Conservation (phyloP, 169 alveolate genomes). For the Babesia bigemina region DNA sequence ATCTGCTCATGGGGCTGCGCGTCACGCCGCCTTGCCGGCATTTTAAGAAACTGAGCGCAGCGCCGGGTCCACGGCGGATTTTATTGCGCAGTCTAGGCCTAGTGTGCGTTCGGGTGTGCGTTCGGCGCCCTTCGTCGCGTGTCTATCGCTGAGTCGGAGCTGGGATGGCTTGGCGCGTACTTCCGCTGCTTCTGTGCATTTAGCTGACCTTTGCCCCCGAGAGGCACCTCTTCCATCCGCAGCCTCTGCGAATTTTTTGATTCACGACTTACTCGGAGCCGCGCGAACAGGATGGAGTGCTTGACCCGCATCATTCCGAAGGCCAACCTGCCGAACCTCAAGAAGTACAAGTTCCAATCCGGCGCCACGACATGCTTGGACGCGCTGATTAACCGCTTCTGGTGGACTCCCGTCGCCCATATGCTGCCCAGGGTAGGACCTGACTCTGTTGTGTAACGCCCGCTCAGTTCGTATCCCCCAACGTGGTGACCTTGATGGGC, state of each 20-base stretch:
- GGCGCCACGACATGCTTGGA: slow-evolving; percentile 35
- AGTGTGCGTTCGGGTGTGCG: too few relatives aligned
- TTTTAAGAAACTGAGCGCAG: too few relatives aligned
- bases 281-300: slow-evolving; percentile 10
- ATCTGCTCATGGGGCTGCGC: slow-evolving; percentile 25
- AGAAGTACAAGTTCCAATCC: slow-evolving; percentile 48
- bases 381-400: slow-evolving; percentile 12
- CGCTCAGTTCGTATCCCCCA: slow-evolving; percentile 49
- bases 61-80: too few relatives aligned
- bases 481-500: slow-evolving; percentile 46
- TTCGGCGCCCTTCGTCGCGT: too few relatives aligned
- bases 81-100: too few relatives aligned
- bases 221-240: too few relatives aligned
- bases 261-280: too few relatives aligned
- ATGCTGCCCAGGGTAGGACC: slow-evolving; percentile 51
- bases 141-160: too few relatives aligned
- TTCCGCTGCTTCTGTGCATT: too few relatives aligned
- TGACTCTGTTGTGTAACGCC: not conserved
- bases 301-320: slow-evolving; percentile 49
- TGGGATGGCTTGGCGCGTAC: too few relatives aligned
- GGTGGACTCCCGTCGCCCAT: slow-evolving; percentile 45
- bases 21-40: not conserved
- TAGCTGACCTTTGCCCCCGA: too few relatives aligned
- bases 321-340: slow-evolving; percentile 32
- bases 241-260: too few relatives aligned